Evolutionary conservation across 805 yeast genomes (phyloP).

Genomic region (Zygosaccharomyces rouxii): DNA sequence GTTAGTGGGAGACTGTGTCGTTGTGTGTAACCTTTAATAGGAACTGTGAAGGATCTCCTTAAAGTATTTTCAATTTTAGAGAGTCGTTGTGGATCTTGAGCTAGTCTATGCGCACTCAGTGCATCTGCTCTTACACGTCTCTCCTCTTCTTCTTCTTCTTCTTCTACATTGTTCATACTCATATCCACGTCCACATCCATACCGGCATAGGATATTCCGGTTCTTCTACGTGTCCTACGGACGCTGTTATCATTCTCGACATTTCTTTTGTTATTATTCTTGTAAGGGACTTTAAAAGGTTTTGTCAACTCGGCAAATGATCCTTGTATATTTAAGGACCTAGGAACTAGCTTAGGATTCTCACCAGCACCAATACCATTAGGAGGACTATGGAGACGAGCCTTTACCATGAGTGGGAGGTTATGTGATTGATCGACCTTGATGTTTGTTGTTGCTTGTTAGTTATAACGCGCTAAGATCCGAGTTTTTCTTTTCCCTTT

Average conservation of each 20-base stretch:
- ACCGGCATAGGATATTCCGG: slow-evolving; percentile 41
- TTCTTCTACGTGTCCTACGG: slow-evolving; percentile 21
- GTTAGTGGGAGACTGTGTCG: slow-evolving; percentile 64
- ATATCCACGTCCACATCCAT: slow-evolving; percentile 27
- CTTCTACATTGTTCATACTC: slow-evolving; percentile 19
- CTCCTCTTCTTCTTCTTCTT: slow-evolving; percentile 7
- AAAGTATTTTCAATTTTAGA: slow-evolving; percentile 40
- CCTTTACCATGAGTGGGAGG: not conserved
- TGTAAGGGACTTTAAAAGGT: slow-evolving; percentile 68
- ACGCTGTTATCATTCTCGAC: not conserved
- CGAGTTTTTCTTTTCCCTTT: not conserved
- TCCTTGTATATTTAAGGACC: slow-evolving; percentile 51
- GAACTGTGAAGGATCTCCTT: slow-evolving; percentile 53
- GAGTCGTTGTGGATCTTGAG: slow-evolving; percentile 36
- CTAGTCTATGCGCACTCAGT: slow-evolving; percentile 49
- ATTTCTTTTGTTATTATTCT: slow-evolving; percentile 19
- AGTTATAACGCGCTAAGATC: no score
- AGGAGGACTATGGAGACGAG: slow-evolving; percentile 39
- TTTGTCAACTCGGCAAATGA: slow-evolving; percentile 50
- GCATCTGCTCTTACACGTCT: slow-evolving; percentile 46
- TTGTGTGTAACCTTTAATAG: slow-evolving; percentile 43
- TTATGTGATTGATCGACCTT: not conserved
- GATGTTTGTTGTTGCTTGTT: no score
- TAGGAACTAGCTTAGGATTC: slow-evolving; percentile 52
- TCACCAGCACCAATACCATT: slow-evolving; percentile 65